phyloP scores from a whole-genome alignment of 2,329 filamentous ascomycete genomes.

The Aspergillus phoenicis region DNA sequence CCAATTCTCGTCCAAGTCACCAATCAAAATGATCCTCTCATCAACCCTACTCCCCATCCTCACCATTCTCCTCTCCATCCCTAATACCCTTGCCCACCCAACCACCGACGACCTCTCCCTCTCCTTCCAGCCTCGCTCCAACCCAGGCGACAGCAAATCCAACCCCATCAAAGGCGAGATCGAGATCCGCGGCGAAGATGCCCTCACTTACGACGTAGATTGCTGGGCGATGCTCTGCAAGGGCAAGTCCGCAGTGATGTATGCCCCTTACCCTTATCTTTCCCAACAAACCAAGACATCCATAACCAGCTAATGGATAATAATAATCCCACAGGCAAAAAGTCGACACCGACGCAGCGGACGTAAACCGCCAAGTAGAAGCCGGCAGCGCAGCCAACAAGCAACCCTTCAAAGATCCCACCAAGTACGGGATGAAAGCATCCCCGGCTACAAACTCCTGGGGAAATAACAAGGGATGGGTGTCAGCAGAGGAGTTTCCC shows the following conservation, averaged over 20 bases:
- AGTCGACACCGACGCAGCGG: not conserved
- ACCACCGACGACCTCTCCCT: not conserved
- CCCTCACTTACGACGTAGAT: not conserved
- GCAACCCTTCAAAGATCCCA: not conserved
- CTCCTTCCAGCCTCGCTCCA: not conserved
- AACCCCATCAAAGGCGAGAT: not conserved
- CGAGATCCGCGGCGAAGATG: not conserved
- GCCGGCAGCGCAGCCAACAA: not conserved
- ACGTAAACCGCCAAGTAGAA: not conserved
- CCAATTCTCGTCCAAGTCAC: not conserved
- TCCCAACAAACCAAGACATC: not conserved
- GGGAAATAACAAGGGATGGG: not conserved
- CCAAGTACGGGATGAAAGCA: not conserved
- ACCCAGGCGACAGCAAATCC: not conserved
- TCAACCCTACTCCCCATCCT: not conserved
- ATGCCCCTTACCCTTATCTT: not conserved
- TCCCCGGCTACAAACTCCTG: not conserved
- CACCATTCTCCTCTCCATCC: not conserved
- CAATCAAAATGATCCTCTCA: not conserved
- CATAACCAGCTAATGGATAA: too few species aligned
- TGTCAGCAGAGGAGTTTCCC: not conserved
- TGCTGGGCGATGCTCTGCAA: not conserved
- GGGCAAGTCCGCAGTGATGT: not conserved
- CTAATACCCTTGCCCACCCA: not conserved
- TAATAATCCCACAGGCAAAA: not conserved